Conservation (phyloP, 345 rosid species). For the Physaria fendleri region DNA sequence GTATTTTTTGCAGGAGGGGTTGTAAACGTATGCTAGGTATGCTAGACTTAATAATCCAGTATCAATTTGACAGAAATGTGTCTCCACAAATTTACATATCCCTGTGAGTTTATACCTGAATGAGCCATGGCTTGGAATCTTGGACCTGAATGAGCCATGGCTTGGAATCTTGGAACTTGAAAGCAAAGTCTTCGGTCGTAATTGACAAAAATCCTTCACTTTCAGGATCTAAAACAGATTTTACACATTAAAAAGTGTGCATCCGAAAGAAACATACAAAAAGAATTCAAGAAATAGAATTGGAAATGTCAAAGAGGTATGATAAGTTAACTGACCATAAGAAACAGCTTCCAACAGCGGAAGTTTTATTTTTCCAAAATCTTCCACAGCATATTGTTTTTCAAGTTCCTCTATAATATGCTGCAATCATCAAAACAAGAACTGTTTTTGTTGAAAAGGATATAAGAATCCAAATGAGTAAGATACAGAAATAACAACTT, state of each 20-base stretch:
- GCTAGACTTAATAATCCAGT: neutral
- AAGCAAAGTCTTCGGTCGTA: slow-evolving; percentile 42
- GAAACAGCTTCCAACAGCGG: slow-evolving; percentile 52
- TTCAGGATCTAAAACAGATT: slow-evolving; percentile 34
- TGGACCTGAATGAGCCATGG: slow-evolving; percentile 44
- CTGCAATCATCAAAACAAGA: slow-evolving; percentile 38
- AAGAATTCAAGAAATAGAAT: neutral
- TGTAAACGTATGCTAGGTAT: neutral
- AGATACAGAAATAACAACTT: slow-evolving; percentile 32
- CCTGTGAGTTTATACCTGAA: slow-evolving; percentile 46
- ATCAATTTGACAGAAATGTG: neutral
- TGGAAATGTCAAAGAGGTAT: neutral
- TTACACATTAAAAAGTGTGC: slow-evolving; percentile 3
- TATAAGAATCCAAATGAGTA: neutral
- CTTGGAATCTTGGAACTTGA: slow-evolving; percentile 43
- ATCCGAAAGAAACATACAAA: neutral
- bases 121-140: slow-evolving; percentile 60
- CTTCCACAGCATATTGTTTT: slow-evolving; percentile 40
- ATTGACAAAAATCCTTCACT: slow-evolving; percentile 44
- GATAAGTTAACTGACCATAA: slow-evolving; percentile 47
- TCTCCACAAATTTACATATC: neutral
- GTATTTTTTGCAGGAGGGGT: neutral
- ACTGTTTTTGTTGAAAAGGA: neutral
- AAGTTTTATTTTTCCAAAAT: slow-evolving; percentile 39
- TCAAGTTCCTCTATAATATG: slow-evolving; percentile 43